Conservation (phyloP, 495 filamentous ascomycete species). For the Aspergillus ostianus region DNA sequence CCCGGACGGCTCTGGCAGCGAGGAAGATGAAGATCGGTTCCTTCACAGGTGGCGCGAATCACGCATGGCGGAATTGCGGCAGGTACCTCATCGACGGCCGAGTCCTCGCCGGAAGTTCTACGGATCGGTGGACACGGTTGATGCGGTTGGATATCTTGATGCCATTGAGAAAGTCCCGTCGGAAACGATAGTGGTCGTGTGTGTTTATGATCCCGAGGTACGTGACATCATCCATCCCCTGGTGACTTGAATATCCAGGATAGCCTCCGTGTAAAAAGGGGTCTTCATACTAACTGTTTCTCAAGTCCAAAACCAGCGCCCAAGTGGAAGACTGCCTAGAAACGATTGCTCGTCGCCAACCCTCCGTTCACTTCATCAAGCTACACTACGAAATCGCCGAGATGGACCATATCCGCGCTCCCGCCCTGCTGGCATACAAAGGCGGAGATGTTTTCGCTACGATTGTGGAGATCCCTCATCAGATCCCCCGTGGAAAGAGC, state of each 20-base stretch:
- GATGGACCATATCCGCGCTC: constrained; percentile 86
- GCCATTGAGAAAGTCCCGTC: constrained; percentile 84
- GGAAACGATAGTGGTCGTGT: constrained; percentile 89
- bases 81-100: constrained; percentile 47
- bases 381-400: constrained; percentile 91
- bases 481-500: constrained; percentile 69
- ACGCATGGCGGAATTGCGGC: constrained; percentile 74
- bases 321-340: constrained; percentile 75
- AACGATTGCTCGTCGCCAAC: constrained; percentile 66
- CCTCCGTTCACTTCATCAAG: constrained; percentile 80
- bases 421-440: constrained; percentile 85
- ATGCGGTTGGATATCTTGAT: constrained; percentile 88
- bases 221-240: constrained; percentile 16
- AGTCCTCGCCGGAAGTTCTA: constrained; percentile 72
- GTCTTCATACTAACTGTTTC: constrained; percentile 11
- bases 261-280: neutral
- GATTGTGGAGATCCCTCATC: constrained; percentile 78
- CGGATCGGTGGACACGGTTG: constrained; percentile 77
- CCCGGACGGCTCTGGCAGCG: constrained; percentile 38
- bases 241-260: neutral
- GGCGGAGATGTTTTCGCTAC: constrained; percentile 89
- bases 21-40: constrained; percentile 78
- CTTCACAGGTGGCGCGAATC: constrained; percentile 78
- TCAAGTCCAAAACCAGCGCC: constrained; percentile 69
- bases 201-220: constrained; percentile 89